These are phyloP conservation scores for Nigrospora osmanthi DNA, from an alignment of 2,329 filamentous ascomycete species.

Conservation along the genomic window DNA sequence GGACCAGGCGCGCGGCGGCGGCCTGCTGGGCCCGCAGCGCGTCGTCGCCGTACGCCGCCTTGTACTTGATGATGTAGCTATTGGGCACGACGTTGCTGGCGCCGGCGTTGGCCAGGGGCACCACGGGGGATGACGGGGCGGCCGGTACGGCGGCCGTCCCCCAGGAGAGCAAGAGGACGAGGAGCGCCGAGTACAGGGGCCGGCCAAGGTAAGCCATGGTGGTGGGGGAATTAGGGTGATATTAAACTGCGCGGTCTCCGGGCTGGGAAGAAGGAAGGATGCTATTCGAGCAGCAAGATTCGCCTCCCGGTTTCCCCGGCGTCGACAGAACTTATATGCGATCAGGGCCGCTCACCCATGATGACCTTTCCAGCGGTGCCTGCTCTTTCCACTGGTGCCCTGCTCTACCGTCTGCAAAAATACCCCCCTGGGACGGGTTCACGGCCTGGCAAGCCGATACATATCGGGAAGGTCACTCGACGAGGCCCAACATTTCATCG, in stretches of 20 bases:
- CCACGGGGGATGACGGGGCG: not conserved
- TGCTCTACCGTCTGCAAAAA: not conserved
- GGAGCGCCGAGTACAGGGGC: not conserved
- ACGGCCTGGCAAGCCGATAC: too few species aligned
- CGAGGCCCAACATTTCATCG: too few species aligned
- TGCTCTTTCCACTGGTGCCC: too few species aligned
- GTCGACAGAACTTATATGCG: not conserved
- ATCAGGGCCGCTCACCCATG: not conserved
- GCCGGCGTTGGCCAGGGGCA: not conserved
- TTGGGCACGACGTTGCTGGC: not conserved
- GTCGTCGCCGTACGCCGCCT: not conserved
- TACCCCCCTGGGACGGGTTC: too few species aligned
- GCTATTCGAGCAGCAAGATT: not conserved
- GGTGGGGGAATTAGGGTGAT: not conserved
- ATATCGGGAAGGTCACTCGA: too few species aligned
- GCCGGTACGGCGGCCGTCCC: not conserved
- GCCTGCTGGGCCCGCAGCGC: not conserved
- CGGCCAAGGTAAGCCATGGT: not conserved
- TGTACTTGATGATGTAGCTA: constrained; percentile 1
- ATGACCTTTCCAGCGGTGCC: not conserved
- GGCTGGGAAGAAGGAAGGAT: too few species aligned
- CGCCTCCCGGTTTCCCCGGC: not conserved
- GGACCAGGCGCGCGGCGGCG: not conserved
- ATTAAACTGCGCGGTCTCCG: not conserved
- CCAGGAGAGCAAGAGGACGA: not conserved